Conservation (phyloP, 306 rosid species). For the Psophocarpus tetragonolobus region DNA sequence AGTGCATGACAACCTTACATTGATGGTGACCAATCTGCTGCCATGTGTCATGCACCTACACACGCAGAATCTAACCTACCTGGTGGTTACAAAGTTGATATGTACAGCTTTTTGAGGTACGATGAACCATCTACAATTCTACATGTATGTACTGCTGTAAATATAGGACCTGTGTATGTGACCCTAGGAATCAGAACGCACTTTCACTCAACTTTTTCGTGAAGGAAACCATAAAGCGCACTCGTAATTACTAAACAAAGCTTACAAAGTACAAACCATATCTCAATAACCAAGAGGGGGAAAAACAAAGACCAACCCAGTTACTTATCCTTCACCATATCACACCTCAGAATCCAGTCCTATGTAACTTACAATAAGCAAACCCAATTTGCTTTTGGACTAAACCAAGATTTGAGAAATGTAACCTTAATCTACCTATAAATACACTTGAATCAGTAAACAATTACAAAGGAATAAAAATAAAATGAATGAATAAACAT, state of each 20-base stretch:
- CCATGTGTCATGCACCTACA: not conserved
- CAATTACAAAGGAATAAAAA: not conserved
- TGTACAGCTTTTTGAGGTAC: not conserved
- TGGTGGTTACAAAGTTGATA: not conserved
- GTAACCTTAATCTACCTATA: not conserved
- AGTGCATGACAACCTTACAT: slow-evolving; percentile 16
- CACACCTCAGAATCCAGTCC: not conserved
- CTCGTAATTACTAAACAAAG: not conserved
- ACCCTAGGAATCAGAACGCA: not conserved
- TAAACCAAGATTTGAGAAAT: not conserved
- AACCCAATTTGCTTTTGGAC: not conserved
- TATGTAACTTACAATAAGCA: not conserved
- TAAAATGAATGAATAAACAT: not conserved
- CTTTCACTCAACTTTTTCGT: not conserved
- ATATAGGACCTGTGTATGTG: not conserved
- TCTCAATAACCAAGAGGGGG: not conserved
- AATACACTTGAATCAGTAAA: not conserved
- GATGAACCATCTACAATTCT: not conserved
- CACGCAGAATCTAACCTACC: not conserved
- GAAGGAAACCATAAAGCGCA: not conserved
- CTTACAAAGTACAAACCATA: not conserved
- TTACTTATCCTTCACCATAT: not conserved
- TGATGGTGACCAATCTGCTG: not conserved
- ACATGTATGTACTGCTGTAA: not conserved
- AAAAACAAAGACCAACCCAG: not conserved